phyloP scores from a whole-genome alignment of 192 early-diverging fungal genomes.

The Thoreauomyces humboldtii region DNA sequence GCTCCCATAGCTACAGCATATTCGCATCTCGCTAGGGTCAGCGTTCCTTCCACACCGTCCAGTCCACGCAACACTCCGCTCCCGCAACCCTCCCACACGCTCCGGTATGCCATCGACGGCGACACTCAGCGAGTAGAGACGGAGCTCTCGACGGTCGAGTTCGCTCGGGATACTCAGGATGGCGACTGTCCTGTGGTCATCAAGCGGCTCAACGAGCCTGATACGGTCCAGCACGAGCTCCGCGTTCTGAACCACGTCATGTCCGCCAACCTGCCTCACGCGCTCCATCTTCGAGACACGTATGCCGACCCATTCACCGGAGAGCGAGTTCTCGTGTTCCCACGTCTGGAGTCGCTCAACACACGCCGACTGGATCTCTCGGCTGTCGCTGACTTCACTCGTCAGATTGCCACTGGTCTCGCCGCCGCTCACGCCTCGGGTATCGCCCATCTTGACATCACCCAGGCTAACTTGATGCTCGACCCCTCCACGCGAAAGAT shows the following conservation, averaged over 20 bases:
- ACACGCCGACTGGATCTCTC: conserved; percentile 3
- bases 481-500: conserved; percentile 30
- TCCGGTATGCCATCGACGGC: too few species aligned
- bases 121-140: too few species aligned
- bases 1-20: too few species aligned
- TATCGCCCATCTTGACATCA: conserved; percentile 70
- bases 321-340: conserved; percentile 28
- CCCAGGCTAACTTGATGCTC: conserved; percentile 39
- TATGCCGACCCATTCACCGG: not conserved
- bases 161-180: conserved; percentile 1
- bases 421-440: conserved; percentile 56
- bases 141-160: conserved; percentile 10
- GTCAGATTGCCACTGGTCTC: conserved; percentile 14
- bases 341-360: not conserved
- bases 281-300: not conserved
- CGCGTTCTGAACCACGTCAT: not conserved
- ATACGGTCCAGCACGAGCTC: conserved; percentile 11
- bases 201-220: conserved; percentile 15
- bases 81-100: too few species aligned
- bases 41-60: too few species aligned
- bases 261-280: not conserved
- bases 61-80: too few species aligned
- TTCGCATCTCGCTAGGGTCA: too few species aligned
- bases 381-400: not conserved
- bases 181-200: conserved; percentile 2